Evolutionary conservation across 768 basidiomycete genomes (phyloP), one percentile per base, ranked within the genome.

Genomic region (Paxillus ammoniavirescens): DNA sequence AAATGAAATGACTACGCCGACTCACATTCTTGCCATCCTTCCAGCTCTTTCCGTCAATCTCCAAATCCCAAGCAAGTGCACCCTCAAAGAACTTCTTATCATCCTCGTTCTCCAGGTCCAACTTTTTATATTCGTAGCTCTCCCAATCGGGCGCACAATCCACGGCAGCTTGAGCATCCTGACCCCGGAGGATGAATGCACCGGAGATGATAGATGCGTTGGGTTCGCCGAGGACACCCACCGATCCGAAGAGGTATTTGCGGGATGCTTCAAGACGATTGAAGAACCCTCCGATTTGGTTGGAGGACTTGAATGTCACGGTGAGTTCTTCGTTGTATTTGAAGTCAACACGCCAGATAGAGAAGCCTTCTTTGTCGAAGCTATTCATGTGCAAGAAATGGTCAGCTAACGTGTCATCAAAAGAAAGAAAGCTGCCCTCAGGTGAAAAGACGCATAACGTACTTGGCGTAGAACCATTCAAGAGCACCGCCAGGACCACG

Each of bases 391-490:
- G 26, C 10, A 5, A 1, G 28, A 6, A 18, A 18, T 41, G 13
- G 53, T 65, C 37, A 65, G 50, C 35, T 10, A 21, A 26, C 35
- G 12, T 35, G 35, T 35, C 14, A 13, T 35, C 3, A 35, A 35
- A 35, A 13, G 12, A 14, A 35, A 35, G 13, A 12, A 35, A 13
- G 12, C 14, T 8, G 12, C 2, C 10, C 10, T 12, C 33, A 10
- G 10, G 10, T 1, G 33, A 33, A 35, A 49, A 21, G 4, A 30
- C 8, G 7, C 18, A 4, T 23, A 14, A 53, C 89, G 52, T 62
- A 95, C 92, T 97, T 86, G 72, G 93, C 71, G 78, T 97, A 95
- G 83, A 99, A 88, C 97, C 96, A 98, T 72, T 97, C 93, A 37
- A 99, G 64, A 47, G 93, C 72, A 58, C 91, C 94, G 42, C 72